Conservation (phyloP, 306 rosid genomes). For the Prunus campanulata region DNA sequence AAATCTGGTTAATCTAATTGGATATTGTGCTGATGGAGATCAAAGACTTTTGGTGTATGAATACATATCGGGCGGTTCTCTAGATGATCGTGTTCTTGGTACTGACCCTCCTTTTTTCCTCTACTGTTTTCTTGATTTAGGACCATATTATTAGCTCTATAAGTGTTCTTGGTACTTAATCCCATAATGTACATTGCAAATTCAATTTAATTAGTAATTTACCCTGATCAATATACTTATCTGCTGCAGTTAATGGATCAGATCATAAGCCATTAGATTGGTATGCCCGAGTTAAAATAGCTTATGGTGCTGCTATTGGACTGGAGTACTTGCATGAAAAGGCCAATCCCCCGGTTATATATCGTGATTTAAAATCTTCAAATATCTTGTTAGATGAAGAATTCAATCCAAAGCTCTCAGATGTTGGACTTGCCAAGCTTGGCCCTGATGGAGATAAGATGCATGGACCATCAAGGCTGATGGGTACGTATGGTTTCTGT, state of each 20-base stretch:
- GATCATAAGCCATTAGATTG: constrained; percentile 58
- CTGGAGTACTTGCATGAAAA: constrained; percentile 84
- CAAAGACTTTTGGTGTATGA: constrained; percentile 89
- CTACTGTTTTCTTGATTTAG: not conserved
- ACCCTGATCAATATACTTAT: not conserved
- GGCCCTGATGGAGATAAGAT: constrained; percentile 50
- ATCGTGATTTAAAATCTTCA: constrained; percentile 65
- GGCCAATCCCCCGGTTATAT: constrained; percentile 74
- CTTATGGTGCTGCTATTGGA: constrained; percentile 61
- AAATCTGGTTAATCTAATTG: constrained; percentile 67
- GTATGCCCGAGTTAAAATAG: constrained; percentile 70
- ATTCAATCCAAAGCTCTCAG: constrained; percentile 66
- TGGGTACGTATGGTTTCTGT: constrained; percentile 82
- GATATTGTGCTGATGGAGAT: constrained; percentile 96
- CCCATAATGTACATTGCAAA: no score
- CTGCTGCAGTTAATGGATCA: constrained; percentile 42
- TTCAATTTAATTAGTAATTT: not conserved
- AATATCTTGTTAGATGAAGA: constrained; percentile 70
- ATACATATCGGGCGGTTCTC: constrained; percentile 55
- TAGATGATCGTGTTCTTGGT: constrained; percentile 71
- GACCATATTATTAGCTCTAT: not conserved
- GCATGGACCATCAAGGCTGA: constrained; percentile 60
- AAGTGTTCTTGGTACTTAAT: not conserved
- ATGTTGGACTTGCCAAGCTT: constrained; percentile 66
- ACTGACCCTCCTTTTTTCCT: not conserved